A percentile compares a stretch with the other conserved stretches of the same genome.
Conservation (phyloP, 768 basidiomycete genomes). For the Pulveroboletus ravenelii region DNA sequence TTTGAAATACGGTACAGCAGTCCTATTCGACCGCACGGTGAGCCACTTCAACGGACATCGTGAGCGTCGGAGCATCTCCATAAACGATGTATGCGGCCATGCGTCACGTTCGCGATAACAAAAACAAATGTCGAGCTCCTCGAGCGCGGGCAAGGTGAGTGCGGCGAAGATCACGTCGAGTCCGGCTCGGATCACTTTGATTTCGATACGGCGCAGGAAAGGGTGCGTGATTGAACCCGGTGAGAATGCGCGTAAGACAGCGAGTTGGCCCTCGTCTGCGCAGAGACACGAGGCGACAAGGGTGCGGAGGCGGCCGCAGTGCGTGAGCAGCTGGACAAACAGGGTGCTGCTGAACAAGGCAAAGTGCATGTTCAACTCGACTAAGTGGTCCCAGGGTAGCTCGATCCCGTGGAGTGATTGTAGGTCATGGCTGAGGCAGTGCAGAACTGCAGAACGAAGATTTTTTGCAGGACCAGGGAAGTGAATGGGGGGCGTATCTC, state of each 20-base stretch:
- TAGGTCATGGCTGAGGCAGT: conserved; percentile 17
- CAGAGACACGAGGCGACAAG: conserved; percentile 23
- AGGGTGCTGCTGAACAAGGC: conserved; percentile 19
- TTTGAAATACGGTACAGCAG: conserved; percentile 14
- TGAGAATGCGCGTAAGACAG: conserved; percentile 1
- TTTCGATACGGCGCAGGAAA: conserved; percentile 22
- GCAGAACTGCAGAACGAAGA: conserved; percentile 21
- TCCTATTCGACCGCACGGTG: conserved; percentile 23
- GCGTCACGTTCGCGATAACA: conserved; percentile 26
- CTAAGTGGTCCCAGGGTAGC: conserved; percentile 26
- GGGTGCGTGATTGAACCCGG: conserved; percentile 17
- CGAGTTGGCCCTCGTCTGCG: conserved; percentile 16
- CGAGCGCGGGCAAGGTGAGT: conserved; percentile 24
- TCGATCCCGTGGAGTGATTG: conserved; percentile 21
- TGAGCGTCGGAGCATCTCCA: conserved; percentile 23
- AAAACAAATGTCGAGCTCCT: conserved; percentile 31
- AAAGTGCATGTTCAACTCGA: conserved; percentile 28
- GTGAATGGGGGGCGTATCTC: conserved; percentile 9
- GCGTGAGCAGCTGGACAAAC: conserved; percentile 21
- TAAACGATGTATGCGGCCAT: conserved; percentile 27
- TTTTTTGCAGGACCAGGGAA: conserved; percentile 13
- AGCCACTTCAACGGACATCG: conserved; percentile 21
- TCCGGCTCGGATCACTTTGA: conserved; percentile 27
- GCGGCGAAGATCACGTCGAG: conserved; percentile 17
- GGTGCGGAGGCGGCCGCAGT: conserved; percentile 19